Evolutionary conservation across 108 stramenopile species (phyloP).

Genomic region (Ochromonas danica): DNA sequence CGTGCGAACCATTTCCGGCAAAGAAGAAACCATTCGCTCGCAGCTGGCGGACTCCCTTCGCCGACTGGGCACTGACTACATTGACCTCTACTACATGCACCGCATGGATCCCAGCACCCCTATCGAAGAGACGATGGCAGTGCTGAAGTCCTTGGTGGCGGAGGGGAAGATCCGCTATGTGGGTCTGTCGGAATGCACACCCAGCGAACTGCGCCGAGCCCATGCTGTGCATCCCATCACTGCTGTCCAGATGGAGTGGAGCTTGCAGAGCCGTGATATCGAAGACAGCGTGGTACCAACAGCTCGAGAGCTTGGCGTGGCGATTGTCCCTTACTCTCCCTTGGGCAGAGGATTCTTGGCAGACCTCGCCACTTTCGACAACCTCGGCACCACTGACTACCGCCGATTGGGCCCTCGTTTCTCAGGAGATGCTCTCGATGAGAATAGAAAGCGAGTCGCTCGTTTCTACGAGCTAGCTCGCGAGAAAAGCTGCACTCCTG

Average conservation of each 20-base stretch:
- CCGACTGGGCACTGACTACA: not conserved
- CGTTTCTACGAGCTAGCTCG: not conserved
- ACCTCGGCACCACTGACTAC: too few relatives aligned
- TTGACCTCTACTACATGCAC: too few relatives aligned
- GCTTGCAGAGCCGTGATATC: too few relatives aligned
- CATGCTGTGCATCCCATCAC: too few relatives aligned
- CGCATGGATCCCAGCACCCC: constrained; percentile 4
- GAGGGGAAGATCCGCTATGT: constrained; percentile 5
- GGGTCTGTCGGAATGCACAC: not conserved
- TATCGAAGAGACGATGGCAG: constrained; percentile 5
- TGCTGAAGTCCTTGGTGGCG: constrained; percentile 5
- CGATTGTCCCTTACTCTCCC: not conserved
- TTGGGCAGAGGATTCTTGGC: not conserved
- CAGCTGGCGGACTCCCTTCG: not conserved
- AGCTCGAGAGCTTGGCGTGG: constrained; percentile 10
- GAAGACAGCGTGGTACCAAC: too few relatives aligned
- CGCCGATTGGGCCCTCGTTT: too few relatives aligned
- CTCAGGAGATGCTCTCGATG: not conserved
- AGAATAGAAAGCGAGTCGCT: not conserved
- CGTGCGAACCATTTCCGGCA: not conserved
- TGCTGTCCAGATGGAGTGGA: too few relatives aligned
- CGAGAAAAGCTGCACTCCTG: constrained; percentile 1
- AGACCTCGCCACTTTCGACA: not conserved
- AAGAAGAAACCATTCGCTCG: not conserved
- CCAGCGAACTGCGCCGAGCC: not conserved